Evolutionary conservation across 2,329 filamentous ascomycete genomes (phyloP).

Genomic region (Pyrenophora graminea): DNA sequence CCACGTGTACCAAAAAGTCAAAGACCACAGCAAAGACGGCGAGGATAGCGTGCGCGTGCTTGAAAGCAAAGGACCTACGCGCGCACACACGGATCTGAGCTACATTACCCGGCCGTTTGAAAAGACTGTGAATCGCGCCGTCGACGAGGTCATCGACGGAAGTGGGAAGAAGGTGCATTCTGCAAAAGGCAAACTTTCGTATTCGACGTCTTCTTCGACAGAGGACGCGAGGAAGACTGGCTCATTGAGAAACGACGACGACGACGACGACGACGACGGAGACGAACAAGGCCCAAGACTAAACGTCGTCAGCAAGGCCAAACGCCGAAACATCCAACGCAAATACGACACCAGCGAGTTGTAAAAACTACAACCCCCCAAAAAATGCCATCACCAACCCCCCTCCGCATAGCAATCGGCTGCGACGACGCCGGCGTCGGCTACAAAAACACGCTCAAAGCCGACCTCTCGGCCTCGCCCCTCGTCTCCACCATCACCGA

Average conservation of each 20-base stretch:
- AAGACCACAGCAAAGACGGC: conserved; percentile 40
- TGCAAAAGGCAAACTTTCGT: conserved; percentile 30
- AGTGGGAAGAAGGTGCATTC: conserved; percentile 29
- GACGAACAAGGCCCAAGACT: conserved; percentile 1
- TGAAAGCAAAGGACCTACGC: conserved; percentile 42
- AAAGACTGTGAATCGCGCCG: conserved; percentile 35
- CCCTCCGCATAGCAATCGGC: conserved; percentile 65
- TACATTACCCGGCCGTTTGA: conserved; percentile 47
- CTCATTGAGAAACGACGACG: conserved; percentile 7
- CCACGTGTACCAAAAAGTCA: conserved; percentile 45
- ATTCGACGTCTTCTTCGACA: conserved; percentile 15
- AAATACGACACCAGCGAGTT: conserved; percentile 43
- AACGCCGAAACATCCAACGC: conserved; percentile 24
- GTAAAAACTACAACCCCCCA: conserved; percentile 9
- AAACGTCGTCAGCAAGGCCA: conserved; percentile 15
- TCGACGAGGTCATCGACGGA: conserved; percentile 38
- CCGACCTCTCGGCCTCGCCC: conserved; percentile 68
- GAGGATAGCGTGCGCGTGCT: conserved; percentile 41
- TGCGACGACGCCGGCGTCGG: conserved; percentile 73
- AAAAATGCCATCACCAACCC: conserved; percentile 6
- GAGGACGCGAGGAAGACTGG: not conserved
- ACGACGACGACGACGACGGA: conserved; percentile 6
- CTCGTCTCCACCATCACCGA: conserved; percentile 72
- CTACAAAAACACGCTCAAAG: conserved; percentile 80
- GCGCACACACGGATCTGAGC: conserved; percentile 36